A percentile compares a stretch with the other conserved stretches of the same genome.
Conservation (phyloP, 1,284 basidiomycete genomes). For the Microbotryum violaceum region DNA sequence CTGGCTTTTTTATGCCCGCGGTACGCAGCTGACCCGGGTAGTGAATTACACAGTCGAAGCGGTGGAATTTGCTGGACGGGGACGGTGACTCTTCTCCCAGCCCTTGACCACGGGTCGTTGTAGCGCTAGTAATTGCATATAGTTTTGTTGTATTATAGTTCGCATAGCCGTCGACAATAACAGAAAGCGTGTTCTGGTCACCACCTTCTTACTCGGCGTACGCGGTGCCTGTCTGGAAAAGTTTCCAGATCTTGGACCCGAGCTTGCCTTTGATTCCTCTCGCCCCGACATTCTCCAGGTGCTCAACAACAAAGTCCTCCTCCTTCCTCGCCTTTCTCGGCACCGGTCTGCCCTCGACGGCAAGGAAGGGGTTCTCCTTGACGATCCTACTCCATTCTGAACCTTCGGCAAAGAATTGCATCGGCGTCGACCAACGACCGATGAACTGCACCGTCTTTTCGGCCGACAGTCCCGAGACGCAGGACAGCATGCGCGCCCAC, state of each 20-base stretch:
- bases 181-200: no score
- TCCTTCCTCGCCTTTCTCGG: slow-evolving; percentile 11
- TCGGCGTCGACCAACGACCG: slow-evolving; percentile 46
- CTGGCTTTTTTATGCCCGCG: no score
- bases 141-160: no score
- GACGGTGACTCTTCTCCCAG: no score
- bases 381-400: slow-evolving; percentile 10
- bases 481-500: slow-evolving; percentile 49
- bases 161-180: no score
- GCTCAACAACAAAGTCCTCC: slow-evolving; percentile 22
- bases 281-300: slow-evolving; percentile 10
- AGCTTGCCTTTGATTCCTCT: slow-evolving; percentile 25
- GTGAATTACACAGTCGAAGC: no score
- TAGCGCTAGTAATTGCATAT: no score
- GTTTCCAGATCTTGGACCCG: slow-evolving; percentile 17
- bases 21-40: no score
- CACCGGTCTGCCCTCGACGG: background rate
- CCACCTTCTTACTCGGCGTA: no score
- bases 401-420: slow-evolving; percentile 14
- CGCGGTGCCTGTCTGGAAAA: slow-evolving; percentile 8
- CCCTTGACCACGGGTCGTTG: no score
- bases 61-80: no score
- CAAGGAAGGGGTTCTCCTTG: background rate
- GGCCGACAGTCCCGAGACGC: slow-evolving; percentile 48
- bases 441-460: slow-evolving; percentile 48